Conservation (phyloP, 108 stramenopile species). For the Cyclotella cryptica region DNA sequence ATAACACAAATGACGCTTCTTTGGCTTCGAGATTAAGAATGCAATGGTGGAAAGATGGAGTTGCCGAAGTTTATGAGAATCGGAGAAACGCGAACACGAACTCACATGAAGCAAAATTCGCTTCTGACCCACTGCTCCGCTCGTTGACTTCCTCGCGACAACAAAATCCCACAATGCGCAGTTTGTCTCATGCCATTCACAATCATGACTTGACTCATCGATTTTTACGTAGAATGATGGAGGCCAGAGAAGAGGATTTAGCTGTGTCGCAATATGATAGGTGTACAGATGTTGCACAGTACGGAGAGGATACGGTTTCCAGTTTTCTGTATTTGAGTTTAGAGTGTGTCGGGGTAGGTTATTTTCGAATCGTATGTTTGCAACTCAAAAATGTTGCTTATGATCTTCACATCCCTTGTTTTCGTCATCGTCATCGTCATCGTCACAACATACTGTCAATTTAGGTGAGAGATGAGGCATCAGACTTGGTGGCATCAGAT, state of each 20-base stretch:
- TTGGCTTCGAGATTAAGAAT: conserved; percentile 68
- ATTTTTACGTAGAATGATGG: conserved; percentile 74
- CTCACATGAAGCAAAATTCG: not conserved
- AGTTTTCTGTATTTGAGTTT: conserved; percentile 75
- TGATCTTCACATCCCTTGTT: too few species aligned
- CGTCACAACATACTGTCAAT: not conserved
- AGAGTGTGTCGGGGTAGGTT: conserved; percentile 57
- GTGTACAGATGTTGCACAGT: conserved; percentile 62
- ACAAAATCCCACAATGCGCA: conserved; percentile 75
- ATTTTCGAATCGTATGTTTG: not conserved
- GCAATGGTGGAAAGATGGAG: conserved; percentile 84
- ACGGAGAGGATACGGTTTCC: conserved; percentile 77
- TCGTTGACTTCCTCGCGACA: conserved; percentile 50
- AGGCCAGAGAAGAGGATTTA: conserved; percentile 77
- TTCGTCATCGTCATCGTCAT: too few species aligned
- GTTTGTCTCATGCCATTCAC: conserved; percentile 59
- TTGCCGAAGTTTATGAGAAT: conserved; percentile 60
- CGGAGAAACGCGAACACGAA: not conserved
- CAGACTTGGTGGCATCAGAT: conserved; percentile 73
- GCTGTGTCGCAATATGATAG: conserved; percentile 62
- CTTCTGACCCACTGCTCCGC: conserved; percentile 19
- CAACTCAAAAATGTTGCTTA: too few species aligned
- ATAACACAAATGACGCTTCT: not conserved
- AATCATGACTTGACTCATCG: conserved; percentile 66
- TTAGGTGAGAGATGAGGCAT: conserved; percentile 70